Percentiles rank a stretch among this genome's conserved stretches.
Conservation (phyloP, 75 land plant genomes). For the Larix kaempferi region DNA sequence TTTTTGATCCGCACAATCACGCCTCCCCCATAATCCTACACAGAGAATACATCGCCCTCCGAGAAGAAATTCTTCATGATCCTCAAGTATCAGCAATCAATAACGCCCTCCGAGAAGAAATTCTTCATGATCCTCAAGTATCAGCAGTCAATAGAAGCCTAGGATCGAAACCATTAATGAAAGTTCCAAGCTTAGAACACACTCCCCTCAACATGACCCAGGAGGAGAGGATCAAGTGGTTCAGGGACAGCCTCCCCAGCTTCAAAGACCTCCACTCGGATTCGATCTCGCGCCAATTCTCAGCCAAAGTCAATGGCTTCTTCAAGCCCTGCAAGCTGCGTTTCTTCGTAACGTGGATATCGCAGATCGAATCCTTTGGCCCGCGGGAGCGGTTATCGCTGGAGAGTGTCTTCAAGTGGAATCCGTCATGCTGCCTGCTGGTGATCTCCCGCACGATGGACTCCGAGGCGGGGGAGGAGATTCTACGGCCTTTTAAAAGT, state of each 20-base stretch:
- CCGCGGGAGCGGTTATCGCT: conserved; percentile 42
- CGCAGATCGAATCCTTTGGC: conserved; percentile 36
- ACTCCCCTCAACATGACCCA: conserved; percentile 8
- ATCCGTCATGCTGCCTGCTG: conserved; percentile 55
- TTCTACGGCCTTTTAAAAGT: conserved; percentile 31
- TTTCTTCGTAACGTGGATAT: conserved; percentile 70
- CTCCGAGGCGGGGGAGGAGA: conserved; percentile 23
- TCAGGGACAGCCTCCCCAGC: neutral
- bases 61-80: neutral
- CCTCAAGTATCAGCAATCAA: neutral
- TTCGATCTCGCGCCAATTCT: conserved; percentile 15
- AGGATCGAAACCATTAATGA: neutral
- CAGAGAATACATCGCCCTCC: neutral
- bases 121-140: neutral
- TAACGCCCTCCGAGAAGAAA: neutral
- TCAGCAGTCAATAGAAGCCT: neutral
- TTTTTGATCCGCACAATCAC: neutral
- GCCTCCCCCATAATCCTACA: neutral
- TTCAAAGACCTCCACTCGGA: conserved; percentile 26
- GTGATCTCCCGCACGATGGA: conserved; percentile 65
- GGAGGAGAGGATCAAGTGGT: conserved; percentile 22
- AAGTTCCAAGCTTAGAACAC: neutral
- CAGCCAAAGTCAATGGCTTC: conserved; percentile 26
- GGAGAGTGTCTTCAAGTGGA: conserved; percentile 61
- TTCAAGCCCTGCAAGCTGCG: conserved; percentile 35